A percentile compares a stretch with the other conserved stretches of the same genome.
Conservation (phyloP, 345 rosid genomes). For the Acer saccharum region DNA sequence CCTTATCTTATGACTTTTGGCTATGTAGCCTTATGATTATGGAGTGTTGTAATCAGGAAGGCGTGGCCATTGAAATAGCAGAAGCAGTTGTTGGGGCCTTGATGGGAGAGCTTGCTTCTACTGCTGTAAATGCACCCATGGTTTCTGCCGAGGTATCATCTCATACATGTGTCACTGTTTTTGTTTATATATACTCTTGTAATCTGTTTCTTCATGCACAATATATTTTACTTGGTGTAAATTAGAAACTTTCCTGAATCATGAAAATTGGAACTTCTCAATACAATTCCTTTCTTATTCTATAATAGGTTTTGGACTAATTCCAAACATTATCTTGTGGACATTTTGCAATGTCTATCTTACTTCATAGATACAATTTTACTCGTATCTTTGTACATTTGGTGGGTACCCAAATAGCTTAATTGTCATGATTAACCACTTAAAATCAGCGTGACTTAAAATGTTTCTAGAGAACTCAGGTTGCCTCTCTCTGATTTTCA, state of each 20-base stretch:
- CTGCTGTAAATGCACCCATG: conserved; percentile 45
- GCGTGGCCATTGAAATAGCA: conserved; percentile 47
- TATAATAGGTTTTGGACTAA: background rate
- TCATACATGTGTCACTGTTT: background rate
- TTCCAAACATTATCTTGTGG: background rate
- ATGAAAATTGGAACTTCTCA: background rate
- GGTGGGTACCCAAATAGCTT: background rate
- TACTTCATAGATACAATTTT: background rate
- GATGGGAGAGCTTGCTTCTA: conserved; percentile 40
- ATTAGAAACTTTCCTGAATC: background rate
- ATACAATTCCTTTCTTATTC: background rate
- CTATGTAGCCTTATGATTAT: background rate
- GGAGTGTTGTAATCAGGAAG: conserved; percentile 30
- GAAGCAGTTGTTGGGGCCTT: conserved; percentile 42
- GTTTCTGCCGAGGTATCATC: conserved; percentile 37
- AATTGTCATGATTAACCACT: background rate
- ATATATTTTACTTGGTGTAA: background rate
- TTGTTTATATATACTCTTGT: background rate
- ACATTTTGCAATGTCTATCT: background rate
- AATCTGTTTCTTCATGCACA: background rate
- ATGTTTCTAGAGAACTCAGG: background rate
- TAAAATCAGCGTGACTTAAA: background rate
- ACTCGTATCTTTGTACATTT: background rate
- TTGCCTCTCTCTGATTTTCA: background rate
- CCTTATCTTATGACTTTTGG: background rate